Base-by-base conservation (phyloP, 2,329 filamentous ascomycete genomes). In the Thyridium curvatum region DNA sequence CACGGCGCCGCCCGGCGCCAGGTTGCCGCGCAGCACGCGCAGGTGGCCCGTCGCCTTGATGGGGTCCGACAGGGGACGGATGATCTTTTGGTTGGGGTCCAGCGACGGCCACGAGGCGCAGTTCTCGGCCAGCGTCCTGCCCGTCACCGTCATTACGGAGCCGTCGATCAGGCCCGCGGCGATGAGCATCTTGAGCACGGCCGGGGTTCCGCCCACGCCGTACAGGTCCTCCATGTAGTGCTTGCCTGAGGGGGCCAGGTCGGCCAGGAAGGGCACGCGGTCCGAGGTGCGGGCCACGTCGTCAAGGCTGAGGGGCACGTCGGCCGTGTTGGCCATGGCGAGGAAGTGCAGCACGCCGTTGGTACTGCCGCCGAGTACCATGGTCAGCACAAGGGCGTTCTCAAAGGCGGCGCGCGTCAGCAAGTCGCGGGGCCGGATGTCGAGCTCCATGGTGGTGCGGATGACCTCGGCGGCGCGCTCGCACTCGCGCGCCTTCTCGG, bases 311-410 rank as follows among this genome's bases (percentile, higher is more conserved):
- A 95, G 69, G 21, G 74, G 68, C 1, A 94, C 83, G 46, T 82
- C 84, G 29, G 88, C 89, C 1, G 86, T 86, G 54, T 85, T 83
- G 31, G 89, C 89, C 83, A 95, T 94, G 50, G 89, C 89, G 35
- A 95, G 77, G 55, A 94, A 82, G 60, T 95, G 89, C 39, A 95
- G 72, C 3, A 94, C 86, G 28, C 85, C 86, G 59, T 95, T 95
- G 40, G 89, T 95, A 37, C 82, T 88, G 38, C 89, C 89, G 38
- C 89, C 89, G n/a, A 95, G 72, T 3, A 86, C 83, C 86, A 94
- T 94, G 58, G 88, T 93, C 60, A 94, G 79, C 2, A 91, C 84
- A 15, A 95, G 71, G 1, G 89, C 89, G 55, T 95, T 95, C 59
- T 94, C 86, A 44, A 95, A 91, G 0, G 86, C 79, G 1, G 74